Evolutionary conservation across 2,329 filamentous ascomycete species (phyloP), one percentile per base, ranked within the genome.

Genomic region (Diaporthe vexans): DNA sequence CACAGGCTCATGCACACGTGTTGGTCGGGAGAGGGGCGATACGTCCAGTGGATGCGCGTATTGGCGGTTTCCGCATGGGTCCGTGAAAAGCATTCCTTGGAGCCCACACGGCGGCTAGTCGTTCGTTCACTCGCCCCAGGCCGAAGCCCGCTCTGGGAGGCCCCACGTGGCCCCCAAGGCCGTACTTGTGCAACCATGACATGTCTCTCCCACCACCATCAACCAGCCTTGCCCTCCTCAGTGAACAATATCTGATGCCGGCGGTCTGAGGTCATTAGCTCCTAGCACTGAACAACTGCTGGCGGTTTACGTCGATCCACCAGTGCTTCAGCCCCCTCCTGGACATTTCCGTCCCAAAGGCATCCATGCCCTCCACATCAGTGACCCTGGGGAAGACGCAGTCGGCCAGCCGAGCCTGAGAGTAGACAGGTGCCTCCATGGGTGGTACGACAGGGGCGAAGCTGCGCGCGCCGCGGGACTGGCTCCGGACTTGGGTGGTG

Each of bases 211-310:
- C 26, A 3, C n/a, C n/a, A 21, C 37, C 37, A 61, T 26, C 15
- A 13, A 35, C 13, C 10, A 24, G 37, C n/a, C 37, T 46, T 13
- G 37, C 24, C 24, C 11, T 63, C 7, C 9, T 48, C 9, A 63
- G 40, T 29, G 10, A 48, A 46, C 15, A 48, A 46, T 2, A 46
- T 17, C 59, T 33, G 26, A 33, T 24, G 17, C 17, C 4, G 24
- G 59, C 17, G 17, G 21, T n/a, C 10, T 19, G 21, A 15, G 37
- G 8, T 4, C 1, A 7, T 43, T n/a, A 43, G 58, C 57, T 40
- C 6, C 57, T 35, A 26, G 56, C 56, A 58, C 21, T 58, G 56
- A 58, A 58, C 33, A 58, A 11, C 33, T 58, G 56, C 56, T 40
- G 56, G 56, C 56, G 56, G 56, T 58, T 37, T 33, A 58, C 29